Evolutionary conservation across 2,329 filamentous ascomycete genomes (phyloP), one percentile per base, ranked within the genome.

Genomic region (Talaromyces islandicus): DNA sequence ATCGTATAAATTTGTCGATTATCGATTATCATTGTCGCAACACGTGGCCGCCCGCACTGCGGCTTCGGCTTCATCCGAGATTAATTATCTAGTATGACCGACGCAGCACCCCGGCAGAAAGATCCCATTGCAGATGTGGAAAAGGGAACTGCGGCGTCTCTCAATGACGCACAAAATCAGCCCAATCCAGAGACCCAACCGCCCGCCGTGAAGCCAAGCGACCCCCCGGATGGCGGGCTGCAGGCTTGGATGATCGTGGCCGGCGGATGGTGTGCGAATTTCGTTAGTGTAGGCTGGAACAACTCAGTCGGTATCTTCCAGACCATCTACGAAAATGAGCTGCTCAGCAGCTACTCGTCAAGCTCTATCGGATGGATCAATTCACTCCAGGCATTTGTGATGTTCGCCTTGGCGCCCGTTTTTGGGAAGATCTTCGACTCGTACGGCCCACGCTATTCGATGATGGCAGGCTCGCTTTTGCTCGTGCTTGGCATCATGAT

Each of bases 401-500:
- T 83, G 66, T 73, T 80, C 27, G 70, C 80, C 11, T 80, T 80
- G 9, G 75, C 82, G 46, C 67, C 82, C 11, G 78, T 80, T 32
- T 80, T 86, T n/a, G 82, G 82, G 3, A 81, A 80, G 2, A 63
- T 84, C 11, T 83, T 81, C 64, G 82, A 85, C 69, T 74, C 76
- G 10, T 81, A 80, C 24, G 79, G 80, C 60, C 76, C 81, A 41
- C 75, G 74, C 3, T 64, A 68, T 3, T 70, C 83, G 7, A 69
- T 83, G n/a, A 57, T 73, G 29, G 71, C 74, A 46, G 81, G 80
- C 17, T 73, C 75, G 21, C 65, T 80, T 56, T 68, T 80, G 54
- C 71, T 81, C 2, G 76, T 81, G 19, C 77, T 83, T 54, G 80
- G 81, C 12, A 73, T 81, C 58, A 81, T 84, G 76, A 80, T 81